Conservation (phyloP, 148 eudicot genomes). For the Suaeda aralocaspica region DNA sequence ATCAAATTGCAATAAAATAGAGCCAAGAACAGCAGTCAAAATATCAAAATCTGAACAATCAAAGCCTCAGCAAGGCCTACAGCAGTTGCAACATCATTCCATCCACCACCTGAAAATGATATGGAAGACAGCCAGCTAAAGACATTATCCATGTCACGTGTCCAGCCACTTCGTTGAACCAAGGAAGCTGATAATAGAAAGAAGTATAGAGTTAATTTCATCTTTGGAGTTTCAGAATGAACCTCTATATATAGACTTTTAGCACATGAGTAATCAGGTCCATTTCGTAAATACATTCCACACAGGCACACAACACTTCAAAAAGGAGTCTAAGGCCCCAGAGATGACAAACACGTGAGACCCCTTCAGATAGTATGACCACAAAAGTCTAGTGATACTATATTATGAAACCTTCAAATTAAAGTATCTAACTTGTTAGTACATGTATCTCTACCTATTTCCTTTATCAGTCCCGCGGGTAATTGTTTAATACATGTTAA, state of each 20-base stretch:
- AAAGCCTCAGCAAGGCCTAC: slow-evolving; percentile 93
- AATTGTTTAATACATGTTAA: too few relatives aligned
- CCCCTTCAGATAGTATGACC: not conserved
- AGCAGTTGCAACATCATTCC: slow-evolving; percentile 76
- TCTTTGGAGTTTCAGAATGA: not conserved
- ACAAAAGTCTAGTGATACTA: not conserved
- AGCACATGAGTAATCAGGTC: not conserved
- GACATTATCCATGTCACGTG: slow-evolving; percentile 61
- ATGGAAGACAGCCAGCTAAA: slow-evolving; percentile 65
- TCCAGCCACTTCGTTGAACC: slow-evolving; percentile 89
- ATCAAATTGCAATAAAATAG: not conserved
- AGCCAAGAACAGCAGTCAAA: not conserved
- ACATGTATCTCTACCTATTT: too few relatives aligned
- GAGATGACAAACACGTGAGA: not conserved
- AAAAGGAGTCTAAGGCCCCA: not conserved
- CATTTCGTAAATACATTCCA: not conserved
- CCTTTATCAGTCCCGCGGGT: too few relatives aligned
- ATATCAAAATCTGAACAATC: slow-evolving; percentile 43
- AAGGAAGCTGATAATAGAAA: slow-evolving; percentile 46
- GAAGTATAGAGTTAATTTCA: slow-evolving; percentile 9
- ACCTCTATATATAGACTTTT: not conserved
- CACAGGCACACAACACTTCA: not conserved
- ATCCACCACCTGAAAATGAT: slow-evolving; percentile 83
- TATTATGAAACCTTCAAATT: not conserved
- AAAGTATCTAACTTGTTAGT: too few relatives aligned